These are phyloP conservation scores for Podaxis pistillaris DNA, from an alignment of 768 basidiomycete species.

Conservation along the genomic window DNA sequence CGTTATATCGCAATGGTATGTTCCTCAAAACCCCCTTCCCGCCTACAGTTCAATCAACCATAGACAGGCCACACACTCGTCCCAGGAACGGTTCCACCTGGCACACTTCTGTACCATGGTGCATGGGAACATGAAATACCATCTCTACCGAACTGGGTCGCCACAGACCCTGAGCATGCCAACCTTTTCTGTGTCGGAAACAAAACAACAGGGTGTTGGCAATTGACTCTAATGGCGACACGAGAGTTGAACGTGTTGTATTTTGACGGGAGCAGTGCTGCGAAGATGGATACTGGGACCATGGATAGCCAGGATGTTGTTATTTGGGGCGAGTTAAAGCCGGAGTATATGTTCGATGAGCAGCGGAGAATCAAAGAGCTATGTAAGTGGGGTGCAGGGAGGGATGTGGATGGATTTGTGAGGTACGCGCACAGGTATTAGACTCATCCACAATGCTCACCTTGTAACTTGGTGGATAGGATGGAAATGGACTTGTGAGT, in stretches of 20 bases:
- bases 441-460: background rate
- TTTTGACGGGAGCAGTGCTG: constrained; percentile 52
- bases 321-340: constrained; percentile 33
- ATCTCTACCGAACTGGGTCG: constrained; percentile 2
- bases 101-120: background rate
- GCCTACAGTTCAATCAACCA: background rate
- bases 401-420: background rate
- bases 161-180: constrained; percentile 13
- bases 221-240: constrained; percentile 36
- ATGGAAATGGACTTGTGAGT: background rate
- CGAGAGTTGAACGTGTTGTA: constrained; percentile 46
- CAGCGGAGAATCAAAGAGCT: constrained; percentile 25
- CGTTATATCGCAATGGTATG: background rate
- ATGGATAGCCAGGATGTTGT: constrained; percentile 49
- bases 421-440: background rate
- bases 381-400: background rate
- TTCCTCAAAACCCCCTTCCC: background rate
- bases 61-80: background rate
- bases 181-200: background rate
- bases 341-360: constrained; percentile 28
- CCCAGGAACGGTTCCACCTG: background rate
- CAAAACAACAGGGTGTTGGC: constrained; percentile 32
- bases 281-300: constrained; percentile 37
- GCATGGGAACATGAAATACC: background rate
- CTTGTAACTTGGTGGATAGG: background rate